Evolutionary conservation across 805 yeast species (phyloP).

Genomic region (Myxozyma geophila): DNA sequence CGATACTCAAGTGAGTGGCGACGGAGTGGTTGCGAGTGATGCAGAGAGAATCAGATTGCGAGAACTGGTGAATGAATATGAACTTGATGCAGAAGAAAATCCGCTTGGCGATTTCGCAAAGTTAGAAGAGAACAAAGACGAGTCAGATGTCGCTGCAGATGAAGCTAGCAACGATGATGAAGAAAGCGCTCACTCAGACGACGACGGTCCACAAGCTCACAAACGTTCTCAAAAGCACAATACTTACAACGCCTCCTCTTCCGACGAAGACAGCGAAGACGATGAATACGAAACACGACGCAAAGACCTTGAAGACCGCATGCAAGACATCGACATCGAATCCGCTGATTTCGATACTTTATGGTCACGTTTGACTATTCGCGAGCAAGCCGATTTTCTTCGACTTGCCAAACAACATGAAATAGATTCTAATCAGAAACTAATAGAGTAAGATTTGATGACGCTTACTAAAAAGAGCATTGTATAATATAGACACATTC

Average conservation of each 20-base stretch:
- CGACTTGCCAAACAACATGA: slow-evolving; percentile 23
- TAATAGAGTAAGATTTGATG: background rate
- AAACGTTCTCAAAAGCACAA: background rate
- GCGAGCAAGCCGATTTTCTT: slow-evolving; percentile 34
- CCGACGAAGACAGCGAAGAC: slow-evolving; percentile 16
- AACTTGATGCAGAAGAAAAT: slow-evolving; percentile 25
- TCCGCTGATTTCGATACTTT: slow-evolving; percentile 31
- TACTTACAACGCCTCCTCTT: background rate
- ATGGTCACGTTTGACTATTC: slow-evolving; percentile 29
- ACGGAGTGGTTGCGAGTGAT: background rate
- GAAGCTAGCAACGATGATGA: slow-evolving; percentile 10
- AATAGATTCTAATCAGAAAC: background rate
- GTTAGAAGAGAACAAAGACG: background rate
- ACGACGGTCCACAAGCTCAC: background rate
- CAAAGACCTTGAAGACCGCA: slow-evolving; percentile 23
- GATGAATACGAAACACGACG: slow-evolving; percentile 17
- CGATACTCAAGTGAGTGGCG: background rate
- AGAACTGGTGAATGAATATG: slow-evolving; percentile 32
- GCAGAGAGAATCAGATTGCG: slow-evolving; percentile 22
- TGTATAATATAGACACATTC: too few species aligned
- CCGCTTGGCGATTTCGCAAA: slow-evolving; percentile 29
- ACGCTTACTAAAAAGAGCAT: background rate
- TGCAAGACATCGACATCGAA: slow-evolving; percentile 30
- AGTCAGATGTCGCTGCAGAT: background rate
- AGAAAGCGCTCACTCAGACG: background rate